Evolutionary conservation across 2,329 filamentous ascomycete genomes (phyloP).

Genomic region (Pseudopyrenochaeta lycopersici): DNA sequence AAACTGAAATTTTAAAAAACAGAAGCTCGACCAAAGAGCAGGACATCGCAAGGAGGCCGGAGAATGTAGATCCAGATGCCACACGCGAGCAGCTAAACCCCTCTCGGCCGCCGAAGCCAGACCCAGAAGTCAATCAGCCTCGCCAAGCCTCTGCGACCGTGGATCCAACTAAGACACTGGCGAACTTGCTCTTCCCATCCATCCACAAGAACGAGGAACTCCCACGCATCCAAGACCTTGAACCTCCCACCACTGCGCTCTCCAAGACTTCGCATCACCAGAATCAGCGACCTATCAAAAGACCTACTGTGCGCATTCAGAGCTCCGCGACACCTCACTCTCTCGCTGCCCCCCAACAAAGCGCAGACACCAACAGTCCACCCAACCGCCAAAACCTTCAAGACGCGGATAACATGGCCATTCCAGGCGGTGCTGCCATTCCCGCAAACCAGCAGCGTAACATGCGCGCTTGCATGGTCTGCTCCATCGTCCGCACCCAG

Average conservation of each 20-base stretch:
- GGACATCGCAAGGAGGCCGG: conserved; percentile 6
- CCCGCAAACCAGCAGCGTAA: conserved; percentile 80
- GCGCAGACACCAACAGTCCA: conserved; percentile 1
- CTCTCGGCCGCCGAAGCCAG: conserved; percentile 19
- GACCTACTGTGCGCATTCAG: background rate
- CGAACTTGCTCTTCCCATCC: conserved; percentile 11
- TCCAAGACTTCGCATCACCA: background rate
- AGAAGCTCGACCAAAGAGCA: background rate
- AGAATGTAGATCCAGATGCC: conserved; percentile 15
- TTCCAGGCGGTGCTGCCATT: conserved; percentile 68
- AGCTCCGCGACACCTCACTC: conserved; percentile 1
- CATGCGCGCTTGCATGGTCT: conserved; percentile 98
- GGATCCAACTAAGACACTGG: conserved; percentile 16
- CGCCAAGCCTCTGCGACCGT: conserved; percentile 26
- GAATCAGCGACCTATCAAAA: background rate
- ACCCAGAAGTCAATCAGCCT: conserved; percentile 19
- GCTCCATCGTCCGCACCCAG: conserved; percentile 89
- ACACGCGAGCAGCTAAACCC: conserved; percentile 26
- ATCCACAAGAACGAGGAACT: background rate
- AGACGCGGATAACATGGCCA: conserved; percentile 35
- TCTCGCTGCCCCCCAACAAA: background rate
- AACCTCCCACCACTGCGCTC: background rate
- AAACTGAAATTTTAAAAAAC: background rate
- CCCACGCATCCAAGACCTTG: background rate
- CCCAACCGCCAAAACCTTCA: background rate